These are phyloP conservation scores for Fraxinus sp. DNA, from an alignment of 305 asterid species.

Conservation along the genomic window DNA sequence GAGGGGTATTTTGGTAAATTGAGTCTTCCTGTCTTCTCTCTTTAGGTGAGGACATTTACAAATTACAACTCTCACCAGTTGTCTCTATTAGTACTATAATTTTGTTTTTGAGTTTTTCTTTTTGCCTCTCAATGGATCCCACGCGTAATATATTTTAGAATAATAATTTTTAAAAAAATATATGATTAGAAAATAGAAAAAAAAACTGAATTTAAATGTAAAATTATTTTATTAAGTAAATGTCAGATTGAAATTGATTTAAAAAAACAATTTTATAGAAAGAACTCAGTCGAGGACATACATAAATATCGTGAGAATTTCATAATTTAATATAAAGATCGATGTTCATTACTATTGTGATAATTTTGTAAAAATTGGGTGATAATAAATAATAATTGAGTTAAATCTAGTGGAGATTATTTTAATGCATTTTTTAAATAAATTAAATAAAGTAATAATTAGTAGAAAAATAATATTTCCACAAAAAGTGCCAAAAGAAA, in stretches of 20 bases:
- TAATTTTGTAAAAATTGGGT: not conserved
- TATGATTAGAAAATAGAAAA: too few species aligned
- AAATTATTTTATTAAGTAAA: too few species aligned
- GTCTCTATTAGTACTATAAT: not conserved
- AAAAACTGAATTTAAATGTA: too few species aligned
- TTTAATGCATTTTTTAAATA: too few species aligned
- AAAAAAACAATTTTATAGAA: not conserved
- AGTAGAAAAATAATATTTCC: not conserved
- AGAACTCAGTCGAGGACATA: not conserved
- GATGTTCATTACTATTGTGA: too few species aligned
- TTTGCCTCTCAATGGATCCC: not conserved
- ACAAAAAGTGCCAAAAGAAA: not conserved
- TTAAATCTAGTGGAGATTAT: too few species aligned
- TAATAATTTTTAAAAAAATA: too few species aligned
- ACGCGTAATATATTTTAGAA: not conserved
- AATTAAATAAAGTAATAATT: too few species aligned
- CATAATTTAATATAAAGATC: too few species aligned
- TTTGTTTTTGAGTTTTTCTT: not conserved
- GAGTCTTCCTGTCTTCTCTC: not conserved
- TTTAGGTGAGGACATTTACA: not conserved
- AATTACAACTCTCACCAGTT: not conserved
- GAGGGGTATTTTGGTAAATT: conserved; percentile 20
- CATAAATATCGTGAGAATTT: not conserved
- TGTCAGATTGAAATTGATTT: too few species aligned
- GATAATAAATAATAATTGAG: too few species aligned